Conservation (phyloP, 1,139 yeast species). For the Debaryomycetaceae sp. region DNA sequence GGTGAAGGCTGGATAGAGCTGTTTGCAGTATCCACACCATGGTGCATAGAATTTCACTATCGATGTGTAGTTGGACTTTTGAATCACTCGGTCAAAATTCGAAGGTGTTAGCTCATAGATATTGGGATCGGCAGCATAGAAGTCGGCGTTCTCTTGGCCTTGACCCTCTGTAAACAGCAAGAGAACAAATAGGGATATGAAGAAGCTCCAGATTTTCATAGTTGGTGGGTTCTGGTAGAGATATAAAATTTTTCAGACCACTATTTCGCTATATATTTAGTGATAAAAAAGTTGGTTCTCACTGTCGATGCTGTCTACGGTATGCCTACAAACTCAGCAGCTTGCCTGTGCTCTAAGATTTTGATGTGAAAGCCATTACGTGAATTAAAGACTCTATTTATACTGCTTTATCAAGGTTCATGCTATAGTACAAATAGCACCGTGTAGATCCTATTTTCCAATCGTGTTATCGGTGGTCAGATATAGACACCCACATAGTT, state of each 20-base stretch:
- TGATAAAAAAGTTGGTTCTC: too few species aligned
- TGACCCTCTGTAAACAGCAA: background rate
- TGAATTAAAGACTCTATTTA: background rate
- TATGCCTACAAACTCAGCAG: too few species aligned
- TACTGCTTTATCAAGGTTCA: background rate
- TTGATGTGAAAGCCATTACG: background rate
- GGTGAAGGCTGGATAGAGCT: constrained; percentile 52
- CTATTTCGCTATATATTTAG: background rate
- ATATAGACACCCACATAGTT: constrained; percentile 46
- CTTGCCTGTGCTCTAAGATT: too few species aligned
- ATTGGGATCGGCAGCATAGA: constrained; percentile 42
- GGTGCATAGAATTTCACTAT: constrained; percentile 94
- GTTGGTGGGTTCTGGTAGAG: background rate
- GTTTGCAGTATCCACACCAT: constrained; percentile 86
- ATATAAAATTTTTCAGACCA: background rate
- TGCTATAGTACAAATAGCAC: background rate
- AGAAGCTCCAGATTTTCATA: background rate
- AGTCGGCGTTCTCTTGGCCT: constrained; percentile 8
- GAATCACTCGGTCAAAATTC: constrained; percentile 63
- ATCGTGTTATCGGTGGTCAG: constrained; percentile 10
- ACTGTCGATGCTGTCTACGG: too few species aligned
- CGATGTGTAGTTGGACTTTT: constrained; percentile 70
- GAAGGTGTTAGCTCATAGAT: constrained; percentile 55
- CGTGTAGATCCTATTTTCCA: background rate
- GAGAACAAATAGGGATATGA: background rate